Base-by-base conservation (phyloP, 257 asterid genomes). In the Echites panduratus region DNA sequence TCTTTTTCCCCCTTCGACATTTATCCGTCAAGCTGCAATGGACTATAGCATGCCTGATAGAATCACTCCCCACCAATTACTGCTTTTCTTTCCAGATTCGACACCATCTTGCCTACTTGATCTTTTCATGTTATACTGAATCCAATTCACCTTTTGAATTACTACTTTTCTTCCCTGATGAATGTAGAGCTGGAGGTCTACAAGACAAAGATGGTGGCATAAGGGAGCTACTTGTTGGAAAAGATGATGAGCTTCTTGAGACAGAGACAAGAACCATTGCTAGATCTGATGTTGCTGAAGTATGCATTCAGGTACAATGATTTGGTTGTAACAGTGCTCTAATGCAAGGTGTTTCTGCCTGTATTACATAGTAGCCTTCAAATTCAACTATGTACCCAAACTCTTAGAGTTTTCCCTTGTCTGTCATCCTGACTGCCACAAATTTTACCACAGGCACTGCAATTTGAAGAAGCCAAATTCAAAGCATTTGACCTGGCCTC, bases 221-320 rank as follows among this genome's bases (percentile, higher is more conserved):
- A 14, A 74, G 99, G 78, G 97, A 94, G 82, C 84, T 94, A 69
- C 78, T 89, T 41, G 85, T 94, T 6, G 97, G 99, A 19, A 91
- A 89, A 79, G 97, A 94, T 2, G 99, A 94, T 38, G 98, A 88
- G 74, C 96, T 94, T 74, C 97, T 91, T 57, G 66, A 86, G 83
- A 88, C 96, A 67, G 98, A 91, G 7, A 91, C 93, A 11, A 88
- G 78, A 81, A 80, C 93, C 41, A 83, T 94, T 53, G 72, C 99
- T 54, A 84, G 98, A 58, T 82, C 96, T 48, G 99, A 91, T 77
- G 96, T 94, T 77, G 98, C 99, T 1, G 98, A 94, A 89, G 96
- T 87, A 68, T 87, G 89, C 83, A 74, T 94, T 79, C 99, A 89
- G 97, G 97, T 91, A 71, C 38, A 32, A 68, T 66, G 35, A 17